phyloP scores from a whole-genome alignment of 2,329 filamentous ascomycete species.

The Zarea fungicola region DNA sequence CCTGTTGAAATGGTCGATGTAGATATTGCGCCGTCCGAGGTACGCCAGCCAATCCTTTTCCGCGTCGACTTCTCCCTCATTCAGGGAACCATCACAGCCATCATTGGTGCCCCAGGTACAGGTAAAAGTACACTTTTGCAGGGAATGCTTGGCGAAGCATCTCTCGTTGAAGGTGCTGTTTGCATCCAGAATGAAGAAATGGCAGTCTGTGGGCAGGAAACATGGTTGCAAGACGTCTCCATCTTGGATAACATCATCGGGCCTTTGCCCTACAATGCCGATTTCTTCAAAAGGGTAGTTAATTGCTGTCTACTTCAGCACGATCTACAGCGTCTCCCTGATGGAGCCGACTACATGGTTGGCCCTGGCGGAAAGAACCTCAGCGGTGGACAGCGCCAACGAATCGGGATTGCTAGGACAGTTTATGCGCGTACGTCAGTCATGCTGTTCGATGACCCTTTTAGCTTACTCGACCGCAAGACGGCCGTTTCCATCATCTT shows the following conservation, averaged over 20 bases:
- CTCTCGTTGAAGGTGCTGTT: conserved; percentile 2
- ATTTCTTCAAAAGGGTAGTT: conserved; percentile 3
- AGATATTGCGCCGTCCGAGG: conserved; percentile 1
- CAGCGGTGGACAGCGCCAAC: conserved; percentile 1
- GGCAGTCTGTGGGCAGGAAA: conserved; percentile 3
- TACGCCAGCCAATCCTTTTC: conserved; percentile 6
- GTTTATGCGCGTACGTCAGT: conserved; percentile 6
- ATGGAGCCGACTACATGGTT: conserved; percentile 1
- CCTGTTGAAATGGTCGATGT: conserved; percentile 4
- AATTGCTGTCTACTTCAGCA: background rate
- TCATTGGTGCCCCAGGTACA: background rate
- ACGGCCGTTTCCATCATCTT: conserved; percentile 9
- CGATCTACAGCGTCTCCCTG: background rate
- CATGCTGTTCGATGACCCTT: conserved; percentile 10
- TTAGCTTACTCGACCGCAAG: conserved; percentile 1
- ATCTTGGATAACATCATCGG: conserved; percentile 9
- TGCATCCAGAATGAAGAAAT: conserved; percentile 5
- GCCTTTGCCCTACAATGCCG: conserved; percentile 4
- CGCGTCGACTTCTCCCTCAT: conserved; percentile 4
- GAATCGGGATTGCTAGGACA: conserved; percentile 6
- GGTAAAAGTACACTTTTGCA: conserved; percentile 7
- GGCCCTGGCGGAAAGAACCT: conserved; percentile 2
- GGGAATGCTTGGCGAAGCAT: conserved; percentile 7
- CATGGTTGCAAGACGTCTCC: conserved; percentile 5
- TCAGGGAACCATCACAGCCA: conserved; percentile 2